Evolutionary conservation across 805 yeast species (phyloP).

Genomic region (Yarrowia alimentaria): DNA sequence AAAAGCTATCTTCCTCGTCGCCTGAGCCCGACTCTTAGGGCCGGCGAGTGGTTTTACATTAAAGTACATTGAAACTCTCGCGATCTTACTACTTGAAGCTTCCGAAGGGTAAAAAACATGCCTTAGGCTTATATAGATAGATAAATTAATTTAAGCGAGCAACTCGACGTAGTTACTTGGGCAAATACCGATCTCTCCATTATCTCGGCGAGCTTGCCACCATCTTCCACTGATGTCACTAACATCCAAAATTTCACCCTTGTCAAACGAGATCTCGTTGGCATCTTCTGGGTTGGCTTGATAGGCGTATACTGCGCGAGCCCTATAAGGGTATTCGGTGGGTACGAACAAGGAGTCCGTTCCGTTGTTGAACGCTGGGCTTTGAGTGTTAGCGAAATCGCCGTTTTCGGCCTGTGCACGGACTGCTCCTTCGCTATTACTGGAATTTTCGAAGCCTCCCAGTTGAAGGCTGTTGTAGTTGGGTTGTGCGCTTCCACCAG

Average conservation of each 20-base stretch:
- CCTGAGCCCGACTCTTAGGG: too few species aligned
- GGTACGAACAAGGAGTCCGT: slow-evolving; percentile 33
- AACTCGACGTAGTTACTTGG: slow-evolving; percentile 92
- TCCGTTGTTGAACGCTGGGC: slow-evolving; percentile 7
- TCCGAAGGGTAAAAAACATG: too few species aligned
- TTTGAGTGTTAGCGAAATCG: neutral
- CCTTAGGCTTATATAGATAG: too few species aligned
- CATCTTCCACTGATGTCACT: slow-evolving; percentile 93
- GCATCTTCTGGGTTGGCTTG: slow-evolving; percentile 90
- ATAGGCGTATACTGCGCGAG: slow-evolving; percentile 81
- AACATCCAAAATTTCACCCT: slow-evolving; percentile 88
- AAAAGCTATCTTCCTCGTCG: too few species aligned
- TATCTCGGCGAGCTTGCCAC: slow-evolving; percentile 94
- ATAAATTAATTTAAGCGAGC: slow-evolving; percentile 1
- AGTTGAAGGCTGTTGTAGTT: slow-evolving; percentile 30
- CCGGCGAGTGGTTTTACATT: too few species aligned
- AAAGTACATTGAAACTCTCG: too few species aligned
- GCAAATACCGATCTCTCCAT: slow-evolving; percentile 93
- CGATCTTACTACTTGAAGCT: too few species aligned
- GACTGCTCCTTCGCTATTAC: neutral
- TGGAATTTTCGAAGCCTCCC: slow-evolving; percentile 43
- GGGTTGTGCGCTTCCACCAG: too few species aligned
- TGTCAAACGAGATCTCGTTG: slow-evolving; percentile 84
- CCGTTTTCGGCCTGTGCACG: too few species aligned
- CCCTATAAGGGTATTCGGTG: slow-evolving; percentile 72